Base-by-base conservation (phyloP, 176 grass and related monocot species). In the Musa troglodytarum region DNA sequence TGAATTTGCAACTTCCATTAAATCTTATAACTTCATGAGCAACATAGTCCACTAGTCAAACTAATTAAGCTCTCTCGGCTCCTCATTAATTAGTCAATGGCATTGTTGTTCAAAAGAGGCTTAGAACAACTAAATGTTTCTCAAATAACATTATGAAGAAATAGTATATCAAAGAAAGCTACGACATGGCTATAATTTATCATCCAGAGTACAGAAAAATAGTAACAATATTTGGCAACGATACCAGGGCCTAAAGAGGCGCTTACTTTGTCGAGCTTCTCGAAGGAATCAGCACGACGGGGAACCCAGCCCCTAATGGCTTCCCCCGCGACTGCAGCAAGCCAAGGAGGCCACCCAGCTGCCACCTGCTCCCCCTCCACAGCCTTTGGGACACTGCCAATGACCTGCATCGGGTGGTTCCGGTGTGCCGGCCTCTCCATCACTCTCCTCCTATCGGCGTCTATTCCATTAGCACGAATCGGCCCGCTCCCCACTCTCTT, bases 271-370 rank as follows among this genome's bases (percentile, higher is more conserved):
- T 99, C 96, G 53, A 99, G 96, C 85, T 99, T 99, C 86, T 99
- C 96, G 71, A 99, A 99, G 1, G 96, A 89, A 86, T 99, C 96
- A 5, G 96, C 96, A 50, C 86, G 86, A 64, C 96, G 96, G 0
- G 96, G 96, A 24, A 99, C 86, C 96, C 96, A 99, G 4, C 96
- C 96, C n/a, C 85, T 84, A 57, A 99, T 90, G 76, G 96, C 96
- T 76, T 99, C 96, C 55, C 84, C 83, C 1, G 96, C 96, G 34
- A 95, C 96, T 63, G 86, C 62, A 21, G 87, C 88, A 51, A 99
- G 86, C 96, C 91, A 99, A 63, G 90, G 82, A 8, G 96, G 96
- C 96, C 96, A 99, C 9, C 96, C 96, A 0, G 83, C 91, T 1
- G 91, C 90, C 81, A 99, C 88, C 74, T 95, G 96, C 81, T 95